Evolutionary conservation across 371 early-diverging fungal genomes (phyloP).

Genomic region (Lichtheimia ramosa): DNA sequence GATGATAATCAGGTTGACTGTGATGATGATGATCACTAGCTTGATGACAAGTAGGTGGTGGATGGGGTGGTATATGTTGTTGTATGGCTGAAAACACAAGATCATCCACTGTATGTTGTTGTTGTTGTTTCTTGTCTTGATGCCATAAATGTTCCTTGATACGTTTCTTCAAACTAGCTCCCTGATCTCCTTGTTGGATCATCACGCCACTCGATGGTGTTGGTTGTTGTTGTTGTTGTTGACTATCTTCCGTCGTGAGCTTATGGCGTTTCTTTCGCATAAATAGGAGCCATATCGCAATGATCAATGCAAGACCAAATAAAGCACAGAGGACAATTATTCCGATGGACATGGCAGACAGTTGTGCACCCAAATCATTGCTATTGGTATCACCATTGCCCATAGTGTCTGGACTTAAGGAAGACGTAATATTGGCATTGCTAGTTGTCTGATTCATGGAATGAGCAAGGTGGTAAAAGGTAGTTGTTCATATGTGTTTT

Average conservation of each 20-base stretch:
- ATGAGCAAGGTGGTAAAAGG: too few relatives aligned
- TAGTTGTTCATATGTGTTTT: too few relatives aligned
- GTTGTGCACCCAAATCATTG: not conserved
- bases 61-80: slow-evolving; percentile 7
- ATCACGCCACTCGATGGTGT: not conserved
- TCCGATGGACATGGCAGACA: slow-evolving; percentile 9
- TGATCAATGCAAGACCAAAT: slow-evolving; percentile 4
- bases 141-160: slow-evolving; percentile 11
- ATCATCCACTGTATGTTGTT: not conserved
- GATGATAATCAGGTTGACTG: not conserved
- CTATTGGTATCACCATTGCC: not conserved
- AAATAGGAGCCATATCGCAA: not conserved
- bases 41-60: slow-evolving; percentile 6
- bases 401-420: too few relatives aligned
- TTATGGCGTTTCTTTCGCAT: not conserved
- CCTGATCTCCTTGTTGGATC: too few relatives aligned
- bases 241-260: not conserved
- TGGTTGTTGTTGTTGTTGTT: not conserved
- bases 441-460: too few relatives aligned
- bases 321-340: slow-evolving; percentile 5
- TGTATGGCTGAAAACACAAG: slow-evolving; percentile 13
- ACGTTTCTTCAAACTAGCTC: not conserved
- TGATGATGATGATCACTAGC: not conserved
- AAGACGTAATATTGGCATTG: too few relatives aligned
- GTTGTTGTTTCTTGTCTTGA: not conserved